Base-by-base conservation (phyloP, 345 rosid species). In the Citrus sp. region DNA sequence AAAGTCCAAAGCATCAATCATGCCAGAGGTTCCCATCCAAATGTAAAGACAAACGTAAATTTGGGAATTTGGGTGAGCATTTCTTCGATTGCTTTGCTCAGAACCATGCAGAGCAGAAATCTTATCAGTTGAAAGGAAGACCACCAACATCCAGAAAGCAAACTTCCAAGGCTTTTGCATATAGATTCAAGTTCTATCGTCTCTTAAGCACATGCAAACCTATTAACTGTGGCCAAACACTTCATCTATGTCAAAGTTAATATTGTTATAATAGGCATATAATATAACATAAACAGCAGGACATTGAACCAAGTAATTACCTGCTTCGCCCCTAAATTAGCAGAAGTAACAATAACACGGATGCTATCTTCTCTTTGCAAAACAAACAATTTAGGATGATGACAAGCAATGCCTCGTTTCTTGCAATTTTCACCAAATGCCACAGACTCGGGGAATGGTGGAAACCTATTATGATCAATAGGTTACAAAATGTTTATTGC, bases 401-500 rank as follows among this genome's bases (percentile, higher is more conserved):
- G 98, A 82, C 98, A 95, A 75, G 92, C 98, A 82, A 95, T 89
- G 78, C 98, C 98, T 22, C 83, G 86, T 84, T 85, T 93, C 89
- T 87, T 92, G 72, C 83, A 84, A 74, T 95, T 95, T 74, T 86
- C 85, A 82, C 98, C 98, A 84, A 95, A 95, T 77, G 98, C 98
- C 66, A 95, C 83, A 80, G 77, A 87, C 83, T 90, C 98, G 5
- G 98, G 92, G 71, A 95, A 93, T 72, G 90, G 92, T 58, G 98
- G 98, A 82, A 76, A 95, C 86, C 98, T 95, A 79, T 80, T 75
- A 78, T 28, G 85, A 71, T 46, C 55, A 54, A 77, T 63, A 40
- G 18, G 60, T 80, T 5, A 72, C 62, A 80, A 25, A 72, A 64
- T 67, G 54, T 80, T 54, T 34, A 61, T 28, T 18, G 77, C 18